Evolutionary conservation across 2,329 filamentous ascomycete genomes (phyloP).

Genomic region (Colletotrichum sp.): DNA sequence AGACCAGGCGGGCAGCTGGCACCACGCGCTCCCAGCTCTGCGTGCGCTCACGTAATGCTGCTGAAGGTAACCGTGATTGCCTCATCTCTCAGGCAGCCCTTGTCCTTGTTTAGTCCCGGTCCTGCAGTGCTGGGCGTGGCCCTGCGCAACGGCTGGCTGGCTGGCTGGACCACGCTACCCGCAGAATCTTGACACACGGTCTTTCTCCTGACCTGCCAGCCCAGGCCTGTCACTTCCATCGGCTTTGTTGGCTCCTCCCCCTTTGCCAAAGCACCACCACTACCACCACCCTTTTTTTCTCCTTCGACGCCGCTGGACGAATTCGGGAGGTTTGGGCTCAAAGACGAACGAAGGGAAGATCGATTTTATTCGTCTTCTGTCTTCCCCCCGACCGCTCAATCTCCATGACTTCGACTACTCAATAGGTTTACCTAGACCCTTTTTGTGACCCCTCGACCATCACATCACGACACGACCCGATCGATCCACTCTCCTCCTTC

Average conservation of each 20-base stretch:
- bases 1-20: slow-evolving; percentile 2
- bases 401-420: slow-evolving; percentile 9
- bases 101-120: slow-evolving; percentile 1
- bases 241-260: slow-evolving; percentile 14
- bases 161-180: slow-evolving; percentile 11
- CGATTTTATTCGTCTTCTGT: background rate
- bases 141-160: slow-evolving; percentile 9
- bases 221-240: slow-evolving; percentile 4
- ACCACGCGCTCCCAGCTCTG: background rate
- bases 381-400: background rate
- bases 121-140: background rate
- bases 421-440: slow-evolving; percentile 12
- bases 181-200: slow-evolving; percentile 21
- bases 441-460: slow-evolving; percentile 1
- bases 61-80: background rate
- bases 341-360: slow-evolving; percentile 8
- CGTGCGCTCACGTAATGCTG: slow-evolving; percentile 3
- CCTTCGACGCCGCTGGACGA: slow-evolving; percentile 20
- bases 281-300: background rate
- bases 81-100: slow-evolving; percentile 9
- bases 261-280: slow-evolving; percentile 16
- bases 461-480: slow-evolving; percentile 9
- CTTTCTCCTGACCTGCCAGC: slow-evolving; percentile 16
- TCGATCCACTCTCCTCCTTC: slow-evolving; percentile 7
- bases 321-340: slow-evolving; percentile 12